phyloP scores from a whole-genome alignment of 257 asterid species.

The Scutellaria minor region DNA sequence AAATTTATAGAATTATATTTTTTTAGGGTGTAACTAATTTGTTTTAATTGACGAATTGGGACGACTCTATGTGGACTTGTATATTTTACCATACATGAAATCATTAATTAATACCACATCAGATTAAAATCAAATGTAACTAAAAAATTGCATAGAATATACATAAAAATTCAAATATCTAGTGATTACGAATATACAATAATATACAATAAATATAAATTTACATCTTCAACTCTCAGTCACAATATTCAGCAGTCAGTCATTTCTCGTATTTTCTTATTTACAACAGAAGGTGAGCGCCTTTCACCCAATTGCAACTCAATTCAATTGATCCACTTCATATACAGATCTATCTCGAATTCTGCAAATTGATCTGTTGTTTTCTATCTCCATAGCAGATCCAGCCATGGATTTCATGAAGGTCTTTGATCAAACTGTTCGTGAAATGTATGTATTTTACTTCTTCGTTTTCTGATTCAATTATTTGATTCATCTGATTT shows the following conservation, averaged over 20 bases:
- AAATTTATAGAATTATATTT: too few species aligned
- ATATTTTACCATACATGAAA: too few species aligned
- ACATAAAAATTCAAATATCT: too few species aligned
- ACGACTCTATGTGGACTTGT: too few species aligned
- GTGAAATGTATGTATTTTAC: conserved; percentile 74
- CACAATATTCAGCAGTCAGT: neutral
- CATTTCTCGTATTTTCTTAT: conserved; percentile 21
- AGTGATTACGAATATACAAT: too few species aligned
- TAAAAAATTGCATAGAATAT: too few species aligned
- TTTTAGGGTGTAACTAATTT: too few species aligned
- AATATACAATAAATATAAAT: neutral
- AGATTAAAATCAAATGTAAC: too few species aligned
- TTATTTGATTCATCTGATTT: neutral
- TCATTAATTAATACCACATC: too few species aligned
- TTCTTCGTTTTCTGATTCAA: conserved; percentile 21
- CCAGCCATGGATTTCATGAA: conserved; percentile 93
- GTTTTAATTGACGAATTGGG: too few species aligned
- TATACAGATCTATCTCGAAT: conserved; percentile 38
- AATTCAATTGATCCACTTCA: conserved; percentile 18
- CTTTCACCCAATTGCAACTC: conserved; percentile 26
- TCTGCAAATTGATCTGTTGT: conserved; percentile 34
- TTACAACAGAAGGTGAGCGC: conserved; percentile 21
- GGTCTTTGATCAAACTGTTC: conserved; percentile 95
- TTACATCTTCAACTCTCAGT: neutral
- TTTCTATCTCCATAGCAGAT: conserved; percentile 49